Percentiles rank a stretch among this genome's conserved stretches.
Evolutionary conservation across 2,329 filamentous ascomycete species (phyloP).

Genomic region (Mycocentrospora acerina): DNA sequence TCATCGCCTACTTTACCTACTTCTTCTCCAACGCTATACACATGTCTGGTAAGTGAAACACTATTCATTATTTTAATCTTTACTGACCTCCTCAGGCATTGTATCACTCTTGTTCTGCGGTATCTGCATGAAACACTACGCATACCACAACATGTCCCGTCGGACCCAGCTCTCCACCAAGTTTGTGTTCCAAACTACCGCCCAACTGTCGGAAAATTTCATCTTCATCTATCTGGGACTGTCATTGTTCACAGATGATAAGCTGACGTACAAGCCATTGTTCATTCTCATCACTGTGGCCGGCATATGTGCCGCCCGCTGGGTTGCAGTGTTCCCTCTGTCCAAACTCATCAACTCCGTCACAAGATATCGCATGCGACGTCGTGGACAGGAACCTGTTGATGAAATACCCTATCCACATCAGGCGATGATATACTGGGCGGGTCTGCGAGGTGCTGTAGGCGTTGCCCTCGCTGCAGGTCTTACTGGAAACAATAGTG

Average conservation of each 20-base stretch:
- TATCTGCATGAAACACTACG: constrained; percentile 97
- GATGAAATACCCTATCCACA: constrained; percentile 90
- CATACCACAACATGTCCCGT: constrained; percentile 99
- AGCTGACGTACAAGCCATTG: constrained; percentile 86
- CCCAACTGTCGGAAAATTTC: constrained; percentile 96
- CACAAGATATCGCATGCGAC: constrained; percentile 79
- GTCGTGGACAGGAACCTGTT: constrained; percentile 68
- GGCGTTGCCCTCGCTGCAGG: constrained; percentile 92
- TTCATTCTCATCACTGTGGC: constrained; percentile 91
- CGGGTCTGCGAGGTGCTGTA: constrained; percentile 89
- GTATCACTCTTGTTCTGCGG: constrained; percentile 96
- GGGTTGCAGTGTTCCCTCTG: constrained; percentile 91
- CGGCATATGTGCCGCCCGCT: constrained; percentile 89
- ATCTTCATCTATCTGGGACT: constrained; percentile 99
- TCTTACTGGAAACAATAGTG: constrained; percentile 77
- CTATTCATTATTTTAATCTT: background rate
- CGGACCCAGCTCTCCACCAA: constrained; percentile 97
- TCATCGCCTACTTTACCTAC: constrained; percentile 95
- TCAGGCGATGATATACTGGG: constrained; percentile 99
- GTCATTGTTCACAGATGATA: constrained; percentile 87
- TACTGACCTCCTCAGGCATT: constrained; percentile 65
- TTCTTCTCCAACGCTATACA: constrained; percentile 96
- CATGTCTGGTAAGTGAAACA: constrained; percentile 79
- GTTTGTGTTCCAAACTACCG: constrained; percentile 92
- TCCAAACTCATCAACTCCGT: constrained; percentile 90